Evolutionary conservation across 1,284 basidiomycete species (phyloP), one percentile per base, ranked within the genome.

Genomic region (Malassezia yamatoensis): DNA sequence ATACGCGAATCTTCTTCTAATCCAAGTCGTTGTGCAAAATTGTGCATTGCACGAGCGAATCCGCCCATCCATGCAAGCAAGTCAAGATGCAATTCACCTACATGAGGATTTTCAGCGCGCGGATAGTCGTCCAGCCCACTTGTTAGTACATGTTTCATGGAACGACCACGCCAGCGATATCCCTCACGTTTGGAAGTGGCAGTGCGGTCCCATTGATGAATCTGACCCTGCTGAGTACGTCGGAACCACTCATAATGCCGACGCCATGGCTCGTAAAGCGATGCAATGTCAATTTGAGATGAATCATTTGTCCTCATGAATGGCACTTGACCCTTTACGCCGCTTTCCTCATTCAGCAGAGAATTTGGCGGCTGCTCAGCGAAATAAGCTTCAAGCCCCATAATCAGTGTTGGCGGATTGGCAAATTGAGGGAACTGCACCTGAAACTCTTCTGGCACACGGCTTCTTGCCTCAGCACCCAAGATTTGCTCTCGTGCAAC

Each of bases 41-140:
- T 61, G 37, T 51, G 36, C 71, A 73, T 73, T n/a, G 63, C 66
- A n/a, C 64, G 58, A 18, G 71, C 70, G 52, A 73, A 73, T 77
- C 87, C 90, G 11, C 83, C 90, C 85, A 96, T 89, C 90, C 90
- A 96, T 37, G 85, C 85, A 59, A 90, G 86, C 62, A 96, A 77
- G 76, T 96, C 90, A 47, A 94, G 75, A 75, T 96, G 90, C 51
- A 96, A 78, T 77, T 96, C 90, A 49, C 91, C 90, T 1, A 84
- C 80, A 68, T 91, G 88, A 8, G 91, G 85, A 33, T 83, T 82
- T 10, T 83, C 64, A 0, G 79, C 89, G 50, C 90, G 81, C 10
- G 90, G 90, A 75, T 90, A 96, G 76, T 96, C 90, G 73, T 96
- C 90, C 81, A 96, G 84, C 0, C 90, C 90, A 65, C 86, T 89